Percentiles rank a stretch among this genome's conserved stretches.
Evolutionary conservation across 1,139 yeast genomes (phyloP).

Genomic region (Suhomyces anneliseae): DNA sequence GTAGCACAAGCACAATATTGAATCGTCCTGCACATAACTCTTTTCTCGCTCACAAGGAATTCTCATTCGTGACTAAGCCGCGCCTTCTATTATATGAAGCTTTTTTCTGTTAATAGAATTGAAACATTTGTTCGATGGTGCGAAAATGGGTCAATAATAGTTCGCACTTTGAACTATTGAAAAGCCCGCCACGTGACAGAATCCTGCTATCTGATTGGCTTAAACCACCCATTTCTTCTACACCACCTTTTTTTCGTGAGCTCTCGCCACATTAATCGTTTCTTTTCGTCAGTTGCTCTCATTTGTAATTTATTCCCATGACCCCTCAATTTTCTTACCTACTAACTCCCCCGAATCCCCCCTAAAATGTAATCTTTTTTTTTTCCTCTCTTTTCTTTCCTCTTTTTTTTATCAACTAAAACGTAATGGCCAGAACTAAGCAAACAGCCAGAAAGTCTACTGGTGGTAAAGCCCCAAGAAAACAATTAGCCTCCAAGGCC

Average conservation of each 20-base stretch:
- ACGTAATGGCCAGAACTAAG: constrained; percentile 51
- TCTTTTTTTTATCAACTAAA: constrained; percentile 2
- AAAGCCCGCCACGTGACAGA: background rate
- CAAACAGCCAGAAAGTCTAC: constrained; percentile 57
- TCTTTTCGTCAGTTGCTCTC: constrained; percentile 7
- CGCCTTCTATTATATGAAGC: too few relatives aligned
- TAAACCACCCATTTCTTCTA: background rate
- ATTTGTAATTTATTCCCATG: constrained; percentile 2
- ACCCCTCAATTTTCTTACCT: constrained; percentile 4
- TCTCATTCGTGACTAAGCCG: too few relatives aligned
- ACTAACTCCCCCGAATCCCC: constrained; percentile 6
- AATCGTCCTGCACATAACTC: too few relatives aligned
- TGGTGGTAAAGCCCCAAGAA: constrained; percentile 57
- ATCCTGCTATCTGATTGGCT: constrained; percentile 8
- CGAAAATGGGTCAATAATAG: too few relatives aligned
- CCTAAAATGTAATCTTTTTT: constrained; percentile 8
- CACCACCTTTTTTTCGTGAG: background rate
- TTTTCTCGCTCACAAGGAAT: too few relatives aligned
- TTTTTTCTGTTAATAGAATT: too few relatives aligned
- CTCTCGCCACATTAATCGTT: constrained; percentile 4
- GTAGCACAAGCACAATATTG: too few relatives aligned
- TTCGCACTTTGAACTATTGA: too few relatives aligned
- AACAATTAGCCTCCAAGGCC: constrained; percentile 54
- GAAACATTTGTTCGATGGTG: too few relatives aligned
- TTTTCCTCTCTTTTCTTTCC: constrained; percentile 7